Evolutionary conservation across 495 filamentous ascomycete species (phyloP).

Genomic region (Talaromyces wortmannii): DNA sequence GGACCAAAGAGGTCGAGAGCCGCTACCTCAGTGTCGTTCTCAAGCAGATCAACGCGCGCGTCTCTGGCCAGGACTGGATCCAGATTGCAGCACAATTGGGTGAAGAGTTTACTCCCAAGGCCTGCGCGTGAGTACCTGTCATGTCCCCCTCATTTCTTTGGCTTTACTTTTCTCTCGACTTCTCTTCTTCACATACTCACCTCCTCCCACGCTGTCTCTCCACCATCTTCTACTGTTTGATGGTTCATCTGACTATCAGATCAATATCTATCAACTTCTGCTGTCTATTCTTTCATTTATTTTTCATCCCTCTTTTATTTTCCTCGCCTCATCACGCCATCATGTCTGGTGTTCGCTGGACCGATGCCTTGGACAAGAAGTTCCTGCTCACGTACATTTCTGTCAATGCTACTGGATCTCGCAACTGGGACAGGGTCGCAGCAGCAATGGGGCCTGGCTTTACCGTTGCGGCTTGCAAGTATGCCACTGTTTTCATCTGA

Average conservation of each 20-base stretch:
- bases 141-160: not conserved
- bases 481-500: not conserved
- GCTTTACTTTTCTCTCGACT: not conserved
- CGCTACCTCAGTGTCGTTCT: not conserved
- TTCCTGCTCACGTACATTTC: not conserved
- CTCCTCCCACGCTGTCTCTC: not conserved
- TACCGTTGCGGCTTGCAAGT: not conserved
- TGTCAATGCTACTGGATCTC: not conserved
- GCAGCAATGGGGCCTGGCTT: not conserved
- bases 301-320: no score
- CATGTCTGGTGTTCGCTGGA: not conserved
- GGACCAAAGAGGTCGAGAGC: not conserved
- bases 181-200: not conserved
- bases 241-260: no score
- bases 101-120: not conserved
- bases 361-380: not conserved
- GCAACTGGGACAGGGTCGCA: not conserved
- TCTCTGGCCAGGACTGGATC: not conserved
- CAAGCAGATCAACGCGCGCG: not conserved
- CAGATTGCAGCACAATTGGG: not conserved
- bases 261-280: no score
- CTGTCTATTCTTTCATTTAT: no score
- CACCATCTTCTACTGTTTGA: not conserved
- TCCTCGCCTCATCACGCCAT: not conserved
- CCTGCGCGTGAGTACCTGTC: not conserved